phyloP scores from a whole-genome alignment of 1,139 yeast species.

The Geotrichum restrictum region DNA sequence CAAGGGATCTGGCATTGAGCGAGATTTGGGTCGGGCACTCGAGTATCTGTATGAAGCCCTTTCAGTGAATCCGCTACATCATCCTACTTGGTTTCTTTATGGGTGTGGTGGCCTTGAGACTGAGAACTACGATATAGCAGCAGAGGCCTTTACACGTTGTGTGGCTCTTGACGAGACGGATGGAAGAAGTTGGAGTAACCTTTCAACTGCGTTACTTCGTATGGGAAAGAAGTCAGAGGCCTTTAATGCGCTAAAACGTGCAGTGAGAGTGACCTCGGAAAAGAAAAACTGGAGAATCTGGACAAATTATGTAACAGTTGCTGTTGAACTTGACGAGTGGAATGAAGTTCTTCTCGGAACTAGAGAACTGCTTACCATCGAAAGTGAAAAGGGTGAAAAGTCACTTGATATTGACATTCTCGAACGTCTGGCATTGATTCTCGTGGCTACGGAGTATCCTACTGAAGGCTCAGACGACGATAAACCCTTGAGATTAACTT shows the following conservation, averaged over 20 bases:
- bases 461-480: conserved; percentile 27
- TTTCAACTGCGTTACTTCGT: conserved; percentile 73
- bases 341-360: conserved; percentile 76
- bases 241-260: conserved; percentile 74
- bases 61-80: conserved; percentile 67
- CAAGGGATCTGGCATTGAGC: conserved; percentile 47
- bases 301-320: conserved; percentile 81
- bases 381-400: conserved; percentile 56
- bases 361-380: conserved; percentile 54
- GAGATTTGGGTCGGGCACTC: conserved; percentile 56
- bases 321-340: conserved; percentile 80
- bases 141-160: conserved; percentile 91
- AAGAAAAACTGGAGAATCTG: conserved; percentile 83
- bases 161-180: conserved; percentile 80
- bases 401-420: conserved; percentile 73
- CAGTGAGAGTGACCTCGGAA: conserved; percentile 61
- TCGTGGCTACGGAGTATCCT: conserved; percentile 54
- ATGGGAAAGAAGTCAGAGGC: conserved; percentile 70
- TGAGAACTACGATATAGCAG: conserved; percentile 68
- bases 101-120: conserved; percentile 87
- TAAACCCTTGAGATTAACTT: conserved; percentile 24
- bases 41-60: conserved; percentile 72
- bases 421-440: conserved; percentile 66
- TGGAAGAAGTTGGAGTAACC: conserved; percentile 89
- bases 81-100: conserved; percentile 86